phyloP scores from a whole-genome alignment of 2,329 filamentous ascomycete genomes.

The Xylariaceae sp. region DNA sequence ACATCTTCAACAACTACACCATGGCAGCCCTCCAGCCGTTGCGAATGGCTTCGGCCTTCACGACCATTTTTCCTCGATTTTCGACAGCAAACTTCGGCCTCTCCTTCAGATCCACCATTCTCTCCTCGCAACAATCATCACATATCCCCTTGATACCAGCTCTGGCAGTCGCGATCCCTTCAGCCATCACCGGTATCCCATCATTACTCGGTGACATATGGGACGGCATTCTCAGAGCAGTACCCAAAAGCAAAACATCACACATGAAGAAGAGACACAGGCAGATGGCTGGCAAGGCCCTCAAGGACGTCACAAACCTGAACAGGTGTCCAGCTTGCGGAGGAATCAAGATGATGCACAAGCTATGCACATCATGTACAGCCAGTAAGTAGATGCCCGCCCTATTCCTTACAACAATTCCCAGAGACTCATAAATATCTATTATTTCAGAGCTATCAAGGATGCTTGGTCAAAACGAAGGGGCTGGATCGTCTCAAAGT shows the following conservation, averaged over 20 bases:
- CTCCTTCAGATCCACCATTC: constrained; percentile 40
- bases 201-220: constrained; percentile 77
- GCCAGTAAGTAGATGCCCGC: constrained; percentile 57
- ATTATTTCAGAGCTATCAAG: constrained; percentile 22
- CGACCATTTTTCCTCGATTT: constrained; percentile 54
- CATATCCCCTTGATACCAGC: constrained; percentile 45
- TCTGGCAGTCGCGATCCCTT: constrained; percentile 56
- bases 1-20: constrained; percentile 16
- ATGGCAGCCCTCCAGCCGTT: constrained; percentile 45
- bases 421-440: neutral
- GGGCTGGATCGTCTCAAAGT: too few relatives aligned
- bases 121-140: constrained; percentile 40
- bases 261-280: constrained; percentile 92
- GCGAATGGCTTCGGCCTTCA: constrained; percentile 36
- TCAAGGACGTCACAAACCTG: constrained; percentile 84
- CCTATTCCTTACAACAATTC: neutral
- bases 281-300: constrained; percentile 90
- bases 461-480: constrained; percentile 19
- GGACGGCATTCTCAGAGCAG: constrained; percentile 87
- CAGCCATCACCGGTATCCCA: constrained; percentile 60
- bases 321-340: constrained; percentile 91
- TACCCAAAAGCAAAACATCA: constrained; percentile 98
- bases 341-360: constrained; percentile 79
- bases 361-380: constrained; percentile 83
- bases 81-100: constrained; percentile 39